Evolutionary conservation across 2,329 filamentous ascomycete species (phyloP).

Genomic region (Huntiella savannae): DNA sequence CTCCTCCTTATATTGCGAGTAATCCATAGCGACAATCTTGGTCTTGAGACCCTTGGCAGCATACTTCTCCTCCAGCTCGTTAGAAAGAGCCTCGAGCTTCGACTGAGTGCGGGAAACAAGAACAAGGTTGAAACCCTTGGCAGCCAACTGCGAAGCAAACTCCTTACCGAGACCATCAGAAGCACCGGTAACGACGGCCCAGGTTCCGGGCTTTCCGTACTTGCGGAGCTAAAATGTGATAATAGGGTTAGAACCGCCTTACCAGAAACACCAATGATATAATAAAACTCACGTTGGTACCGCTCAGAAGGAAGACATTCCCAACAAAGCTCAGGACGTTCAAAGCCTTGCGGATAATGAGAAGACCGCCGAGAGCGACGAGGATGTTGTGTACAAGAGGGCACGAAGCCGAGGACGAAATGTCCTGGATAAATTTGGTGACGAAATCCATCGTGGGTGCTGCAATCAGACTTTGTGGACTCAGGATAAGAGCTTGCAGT

Average conservation of each 20-base stretch:
- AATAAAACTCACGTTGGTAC: conserved; percentile 33
- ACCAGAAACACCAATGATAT: not conserved
- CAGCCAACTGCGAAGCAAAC: conserved; percentile 74
- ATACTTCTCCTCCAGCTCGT: conserved; percentile 56
- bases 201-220: conserved; percentile 80
- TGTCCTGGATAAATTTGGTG: too few relatives aligned
- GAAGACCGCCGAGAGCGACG: conserved; percentile 38
- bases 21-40: conserved; percentile 82
- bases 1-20: conserved; percentile 53
- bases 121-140: conserved; percentile 83
- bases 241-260: not conserved
- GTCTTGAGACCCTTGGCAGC: conserved; percentile 42
- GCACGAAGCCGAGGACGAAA: conserved; percentile 8
- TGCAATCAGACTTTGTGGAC: too few relatives aligned
- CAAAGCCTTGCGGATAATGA: conserved; percentile 34
- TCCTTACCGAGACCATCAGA: conserved; percentile 96
- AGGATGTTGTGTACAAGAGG: conserved; percentile 15
- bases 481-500: too few relatives aligned
- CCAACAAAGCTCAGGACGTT: conserved; percentile 42
- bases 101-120: conserved; percentile 90
- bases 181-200: conserved; percentile 86
- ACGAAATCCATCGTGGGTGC: too few relatives aligned
- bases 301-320: conserved; percentile 48
- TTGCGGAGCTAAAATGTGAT: conserved; percentile 47
- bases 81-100: conserved; percentile 62